phyloP scores from a whole-genome alignment of 306 rosid genomes.

The Ziziphus jujuba region DNA sequence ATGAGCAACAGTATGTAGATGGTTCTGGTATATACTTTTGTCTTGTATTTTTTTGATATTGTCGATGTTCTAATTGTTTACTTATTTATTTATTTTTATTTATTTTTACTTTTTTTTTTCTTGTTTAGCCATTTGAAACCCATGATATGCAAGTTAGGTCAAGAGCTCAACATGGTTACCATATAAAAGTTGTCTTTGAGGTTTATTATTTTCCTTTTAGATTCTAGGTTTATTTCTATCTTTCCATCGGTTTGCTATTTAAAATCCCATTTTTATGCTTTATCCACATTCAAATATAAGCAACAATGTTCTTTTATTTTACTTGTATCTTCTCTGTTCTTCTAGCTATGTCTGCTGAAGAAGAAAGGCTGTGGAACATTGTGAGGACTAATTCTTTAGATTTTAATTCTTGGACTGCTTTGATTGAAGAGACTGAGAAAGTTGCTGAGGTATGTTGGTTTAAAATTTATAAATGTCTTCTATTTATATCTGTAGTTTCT shows the following conservation, averaged over 20 bases:
- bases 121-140: neutral
- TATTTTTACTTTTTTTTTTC: neutral
- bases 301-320: constrained; percentile 2
- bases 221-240: neutral
- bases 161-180: neutral
- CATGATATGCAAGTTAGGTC: neutral
- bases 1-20: constrained; percentile 62
- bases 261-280: neutral
- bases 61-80: neutral
- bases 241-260: constrained; percentile 1
- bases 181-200: neutral
- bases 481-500: neutral
- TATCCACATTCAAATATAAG: neutral
- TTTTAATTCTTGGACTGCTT: constrained; percentile 90
- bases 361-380: constrained; percentile 92
- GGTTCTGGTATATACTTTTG: constrained; percentile 60
- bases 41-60: constrained; percentile 8
- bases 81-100: neutral
- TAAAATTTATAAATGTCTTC: neutral
- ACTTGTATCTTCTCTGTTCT: constrained; percentile 15
- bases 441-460: constrained; percentile 67
- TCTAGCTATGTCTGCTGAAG: constrained; percentile 80
- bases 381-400: constrained; percentile 89
- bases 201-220: neutral
- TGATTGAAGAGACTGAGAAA: constrained; percentile 96